Evolutionary conservation across 306 rosid genomes (phyloP).

Genomic region (Lotus japonicus): DNA sequence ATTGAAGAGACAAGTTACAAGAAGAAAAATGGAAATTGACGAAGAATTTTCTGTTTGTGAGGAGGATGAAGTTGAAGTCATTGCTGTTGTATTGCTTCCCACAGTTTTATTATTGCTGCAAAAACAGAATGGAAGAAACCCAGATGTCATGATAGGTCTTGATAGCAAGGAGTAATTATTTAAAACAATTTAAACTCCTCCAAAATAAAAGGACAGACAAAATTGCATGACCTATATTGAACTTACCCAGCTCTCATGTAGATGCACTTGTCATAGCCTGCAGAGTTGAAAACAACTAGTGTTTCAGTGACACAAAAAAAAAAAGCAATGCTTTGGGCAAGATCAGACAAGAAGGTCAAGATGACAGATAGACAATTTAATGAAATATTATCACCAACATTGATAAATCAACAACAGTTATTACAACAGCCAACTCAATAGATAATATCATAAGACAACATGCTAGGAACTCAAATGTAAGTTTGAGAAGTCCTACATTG

Average conservation of each 20-base stretch:
- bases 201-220: background rate
- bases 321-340: background rate
- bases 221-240: background rate
- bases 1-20: slow-evolving; percentile 21
- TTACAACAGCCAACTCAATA: background rate
- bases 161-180: background rate
- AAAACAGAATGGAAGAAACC: slow-evolving; percentile 19
- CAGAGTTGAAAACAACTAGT: slow-evolving; percentile 19
- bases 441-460: background rate
- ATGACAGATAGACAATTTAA: background rate
- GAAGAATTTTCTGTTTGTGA: slow-evolving; percentile 27
- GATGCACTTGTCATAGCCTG: slow-evolving; percentile 87
- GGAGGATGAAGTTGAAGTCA: slow-evolving; percentile 58
- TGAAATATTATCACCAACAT: background rate
- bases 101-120: slow-evolving; percentile 66
- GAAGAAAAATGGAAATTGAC: slow-evolving; percentile 30
- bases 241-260: slow-evolving; percentile 76
- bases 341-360: background rate
- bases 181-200: background rate
- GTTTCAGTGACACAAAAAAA: background rate
- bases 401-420: background rate
- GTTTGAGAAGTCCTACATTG: too few species aligned
- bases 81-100: slow-evolving; percentile 61
- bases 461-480: too few species aligned
- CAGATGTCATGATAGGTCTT: background rate